Percentiles rank a stretch among this genome's conserved stretches.
Evolutionary conservation across 768 basidiomycete species (phyloP).

Genomic region (Suillus spraguei): DNA sequence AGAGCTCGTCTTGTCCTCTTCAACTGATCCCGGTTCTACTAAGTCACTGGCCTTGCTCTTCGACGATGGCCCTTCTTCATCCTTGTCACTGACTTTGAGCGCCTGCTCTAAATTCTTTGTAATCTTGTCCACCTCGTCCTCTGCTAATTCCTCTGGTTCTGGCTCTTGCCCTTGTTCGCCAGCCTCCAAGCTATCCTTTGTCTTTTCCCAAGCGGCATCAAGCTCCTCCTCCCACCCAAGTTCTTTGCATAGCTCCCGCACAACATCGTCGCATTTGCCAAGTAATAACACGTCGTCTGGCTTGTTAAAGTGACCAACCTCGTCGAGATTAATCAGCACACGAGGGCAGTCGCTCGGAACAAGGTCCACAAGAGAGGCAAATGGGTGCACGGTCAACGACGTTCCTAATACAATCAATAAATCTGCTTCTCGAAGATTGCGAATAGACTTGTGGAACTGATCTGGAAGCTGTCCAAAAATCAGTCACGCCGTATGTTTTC

Average conservation of each 20-base stretch:
- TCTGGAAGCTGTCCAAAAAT: slow-evolving; percentile 62
- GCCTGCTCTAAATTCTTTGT: slow-evolving; percentile 25
- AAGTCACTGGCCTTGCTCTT: neutral
- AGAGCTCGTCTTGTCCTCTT: slow-evolving; percentile 2
- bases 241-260: slow-evolving; percentile 59
- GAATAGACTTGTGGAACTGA: slow-evolving; percentile 60
- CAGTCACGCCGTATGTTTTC: slow-evolving; percentile 2
- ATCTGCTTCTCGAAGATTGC: slow-evolving; percentile 65
- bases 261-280: slow-evolving; percentile 71
- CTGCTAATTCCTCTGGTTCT: slow-evolving; percentile 13
- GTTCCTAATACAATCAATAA: slow-evolving; percentile 92
- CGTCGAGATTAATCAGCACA: slow-evolving; percentile 87
- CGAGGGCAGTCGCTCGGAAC: slow-evolving; percentile 67
- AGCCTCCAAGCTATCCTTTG: slow-evolving; percentile 34
- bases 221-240: slow-evolving; percentile 79
- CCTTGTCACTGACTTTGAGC: slow-evolving; percentile 14
- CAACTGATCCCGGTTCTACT: neutral
- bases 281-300: slow-evolving; percentile 64
- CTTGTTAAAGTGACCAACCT: slow-evolving; percentile 67
- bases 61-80: slow-evolving; percentile 3
- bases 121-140: slow-evolving; percentile 30
- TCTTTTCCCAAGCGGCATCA: slow-evolving; percentile 54
- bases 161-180: slow-evolving; percentile 16
- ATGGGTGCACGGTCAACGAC: slow-evolving; percentile 84
- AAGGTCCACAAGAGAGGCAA: slow-evolving; percentile 72